These are phyloP conservation scores for Xylariaceae sp. DNA, from an alignment of 2,329 filamentous ascomycete species.

Conservation along the genomic window DNA sequence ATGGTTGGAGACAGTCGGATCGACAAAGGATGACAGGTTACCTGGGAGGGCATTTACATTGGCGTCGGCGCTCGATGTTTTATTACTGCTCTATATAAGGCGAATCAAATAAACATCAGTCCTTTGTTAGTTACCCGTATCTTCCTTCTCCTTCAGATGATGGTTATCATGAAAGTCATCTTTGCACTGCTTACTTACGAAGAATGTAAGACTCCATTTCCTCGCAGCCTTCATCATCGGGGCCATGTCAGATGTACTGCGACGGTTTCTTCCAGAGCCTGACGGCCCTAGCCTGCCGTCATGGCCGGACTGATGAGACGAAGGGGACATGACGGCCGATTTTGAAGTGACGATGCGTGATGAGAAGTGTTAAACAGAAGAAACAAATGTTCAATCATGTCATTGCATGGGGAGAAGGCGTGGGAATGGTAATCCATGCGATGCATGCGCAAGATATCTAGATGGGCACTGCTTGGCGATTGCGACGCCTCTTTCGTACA, in stretches of 20 bases:
- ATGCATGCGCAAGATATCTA: too few species aligned
- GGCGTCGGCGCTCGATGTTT: constrained; percentile 1
- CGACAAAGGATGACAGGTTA: constrained; percentile 5
- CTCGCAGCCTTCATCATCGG: constrained; percentile 7
- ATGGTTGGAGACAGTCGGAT: constrained; percentile 7
- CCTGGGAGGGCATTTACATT: constrained; percentile 8
- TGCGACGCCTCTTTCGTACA: too few species aligned
- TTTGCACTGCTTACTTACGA: constrained; percentile 6
- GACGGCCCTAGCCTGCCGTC: background rate
- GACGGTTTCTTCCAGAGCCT: constrained; percentile 5
- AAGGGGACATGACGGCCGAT: constrained; percentile 6
- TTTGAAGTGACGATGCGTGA: background rate
- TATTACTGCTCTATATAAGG: constrained; percentile 4
- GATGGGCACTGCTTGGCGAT: too few species aligned
- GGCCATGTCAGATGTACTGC: constrained; percentile 9
- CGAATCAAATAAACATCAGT: background rate
- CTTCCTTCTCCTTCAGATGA: background rate
- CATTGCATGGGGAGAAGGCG: background rate
- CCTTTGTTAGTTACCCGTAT: background rate
- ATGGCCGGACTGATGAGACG: background rate
- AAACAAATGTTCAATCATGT: background rate
- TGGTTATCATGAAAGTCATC: background rate
- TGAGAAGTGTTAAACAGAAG: background rate
- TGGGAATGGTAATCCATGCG: too few species aligned
- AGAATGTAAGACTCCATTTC: constrained; percentile 10